These are phyloP conservation scores for Hansenula lynferdii DNA, from an alignment of 1,139 yeast genomes.

Conservation along the genomic window DNA sequence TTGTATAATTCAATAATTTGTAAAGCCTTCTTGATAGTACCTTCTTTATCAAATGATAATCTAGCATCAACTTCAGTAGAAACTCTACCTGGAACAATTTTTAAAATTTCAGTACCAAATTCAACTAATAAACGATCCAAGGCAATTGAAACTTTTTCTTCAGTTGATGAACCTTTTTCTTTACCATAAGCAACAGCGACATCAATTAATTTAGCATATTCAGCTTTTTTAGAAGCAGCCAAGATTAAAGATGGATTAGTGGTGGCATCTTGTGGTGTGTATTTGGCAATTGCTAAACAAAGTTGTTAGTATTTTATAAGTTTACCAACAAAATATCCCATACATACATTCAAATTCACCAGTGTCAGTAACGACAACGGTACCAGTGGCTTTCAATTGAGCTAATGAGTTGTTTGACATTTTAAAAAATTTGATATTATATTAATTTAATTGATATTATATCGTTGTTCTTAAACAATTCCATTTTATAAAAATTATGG, in stretches of 20 bases:
- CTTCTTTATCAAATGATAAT: slow-evolving; percentile 91
- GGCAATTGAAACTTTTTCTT: slow-evolving; percentile 68
- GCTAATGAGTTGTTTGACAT: slow-evolving; percentile 74
- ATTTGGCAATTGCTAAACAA: slow-evolving; percentile 75
- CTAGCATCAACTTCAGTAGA: slow-evolving; percentile 99
- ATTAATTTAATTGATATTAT: neutral
- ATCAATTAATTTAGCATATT: slow-evolving; percentile 86
- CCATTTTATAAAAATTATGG: neutral
- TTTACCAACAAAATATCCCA: too few relatives aligned
- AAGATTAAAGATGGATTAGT: slow-evolving; percentile 97
- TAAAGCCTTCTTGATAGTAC: slow-evolving; percentile 87
- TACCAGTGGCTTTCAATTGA: slow-evolving; percentile 92
- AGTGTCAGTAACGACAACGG: slow-evolving; percentile 95
- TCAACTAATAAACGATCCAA: slow-evolving; percentile 91
- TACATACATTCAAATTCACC: slow-evolving; percentile 85
- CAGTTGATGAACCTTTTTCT: slow-evolving; percentile 38
- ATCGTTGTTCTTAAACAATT: neutral
- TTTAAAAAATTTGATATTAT: slow-evolving; percentile 4
- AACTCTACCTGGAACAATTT: slow-evolving; percentile 98
- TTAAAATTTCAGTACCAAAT: slow-evolving; percentile 90
- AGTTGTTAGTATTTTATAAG: slow-evolving; percentile 12
- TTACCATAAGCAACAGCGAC: slow-evolving; percentile 87
- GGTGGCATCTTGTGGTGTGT: slow-evolving; percentile 98
- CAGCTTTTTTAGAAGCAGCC: slow-evolving; percentile 91
- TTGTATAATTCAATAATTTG: slow-evolving; percentile 83